Conservation (phyloP, 306 rosid species). For the Castanea sativa region DNA sequence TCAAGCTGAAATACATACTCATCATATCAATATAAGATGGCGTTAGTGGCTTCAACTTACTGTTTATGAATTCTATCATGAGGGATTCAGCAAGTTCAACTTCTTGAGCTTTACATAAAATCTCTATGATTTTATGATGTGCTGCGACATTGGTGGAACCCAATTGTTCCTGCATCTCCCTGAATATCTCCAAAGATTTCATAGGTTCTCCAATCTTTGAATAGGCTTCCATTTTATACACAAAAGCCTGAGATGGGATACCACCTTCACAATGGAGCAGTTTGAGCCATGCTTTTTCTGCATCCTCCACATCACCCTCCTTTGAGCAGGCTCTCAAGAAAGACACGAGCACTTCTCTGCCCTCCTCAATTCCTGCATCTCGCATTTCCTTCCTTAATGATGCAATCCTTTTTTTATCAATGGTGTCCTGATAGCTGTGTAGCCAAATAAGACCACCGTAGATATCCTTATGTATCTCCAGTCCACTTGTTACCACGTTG, state of each 20-base stretch:
- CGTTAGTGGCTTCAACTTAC: constrained; percentile 66
- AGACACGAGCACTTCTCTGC: constrained; percentile 67
- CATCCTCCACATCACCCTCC: constrained; percentile 64
- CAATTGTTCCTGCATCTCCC: constrained; percentile 65
- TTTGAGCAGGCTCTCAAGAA: constrained; percentile 78
- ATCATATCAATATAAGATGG: constrained; percentile 66
- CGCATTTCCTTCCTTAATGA: constrained; percentile 68
- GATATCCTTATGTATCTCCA: constrained; percentile 71
- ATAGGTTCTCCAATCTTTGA: constrained; percentile 63
- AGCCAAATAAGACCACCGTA: constrained; percentile 89
- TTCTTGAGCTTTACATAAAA: constrained; percentile 71
- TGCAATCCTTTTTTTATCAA: constrained; percentile 69
- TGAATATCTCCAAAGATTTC: constrained; percentile 65
- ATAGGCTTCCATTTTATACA: constrained; percentile 84
- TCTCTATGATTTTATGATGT: constrained; percentile 65
- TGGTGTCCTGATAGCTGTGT: constrained; percentile 81
- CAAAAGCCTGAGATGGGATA: constrained; percentile 64
- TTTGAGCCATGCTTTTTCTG: constrained; percentile 64
- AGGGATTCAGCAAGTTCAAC: constrained; percentile 69
- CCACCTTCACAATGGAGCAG: constrained; percentile 43
- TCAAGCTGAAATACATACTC: constrained; percentile 69
- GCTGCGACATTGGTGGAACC: constrained; percentile 51
- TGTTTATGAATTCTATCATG: constrained; percentile 57
- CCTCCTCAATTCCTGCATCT: constrained; percentile 62
- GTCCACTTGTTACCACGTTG: constrained; percentile 68